Base-by-base conservation (phyloP, 2,329 filamentous ascomycete genomes). In the Helminthosporium solani region DNA sequence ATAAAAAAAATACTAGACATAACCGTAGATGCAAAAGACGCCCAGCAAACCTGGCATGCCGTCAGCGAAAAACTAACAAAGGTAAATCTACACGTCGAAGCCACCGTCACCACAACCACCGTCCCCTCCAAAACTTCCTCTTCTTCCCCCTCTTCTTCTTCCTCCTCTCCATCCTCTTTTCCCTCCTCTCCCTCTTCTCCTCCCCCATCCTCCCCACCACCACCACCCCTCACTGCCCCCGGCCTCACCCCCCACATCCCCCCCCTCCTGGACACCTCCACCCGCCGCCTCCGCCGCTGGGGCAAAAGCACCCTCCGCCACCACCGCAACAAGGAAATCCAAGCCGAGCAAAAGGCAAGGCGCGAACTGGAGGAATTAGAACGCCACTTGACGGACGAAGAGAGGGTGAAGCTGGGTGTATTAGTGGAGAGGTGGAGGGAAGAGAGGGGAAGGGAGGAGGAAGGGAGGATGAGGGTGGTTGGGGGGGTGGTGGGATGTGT, bases 221-320 rank as follows among this genome's bases (percentile, higher is more conserved):
- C 23, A 27, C 16, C 35, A 16, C 23, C 19, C 40, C 6, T 49
- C 21, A 8, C 23, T 14, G 52, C 46, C 8, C 16, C 25, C 7
- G 52, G 52, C 12, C 25, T 53, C 2, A 35, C 46, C 8, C 19
- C 46, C 20, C 43, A 44, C 11, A 30, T 42, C 14, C 9, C 8
- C n/a, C 36, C 40, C 20, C 19, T 33, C 5, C 18, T 47, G 14
- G 45, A 51, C 30, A 44, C 14, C 12, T 36, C 30, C 2, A 53
- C 43, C 8, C 44, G 50, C 21, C 21, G 15, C 6, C 7, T 52
- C 6, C 49, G 49, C n/a, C 39, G 39, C 11, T 35, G 30, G 8
- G 51, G 47, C 2, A 50, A 50, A 7, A 19, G 42, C 7, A 12
- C 34, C 12, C 31, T 43, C 8, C 25, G 47, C n/a, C 3, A 4